Base-by-base conservation (phyloP, 2,329 filamentous ascomycete species). In the Cercospora berteroae region DNA sequence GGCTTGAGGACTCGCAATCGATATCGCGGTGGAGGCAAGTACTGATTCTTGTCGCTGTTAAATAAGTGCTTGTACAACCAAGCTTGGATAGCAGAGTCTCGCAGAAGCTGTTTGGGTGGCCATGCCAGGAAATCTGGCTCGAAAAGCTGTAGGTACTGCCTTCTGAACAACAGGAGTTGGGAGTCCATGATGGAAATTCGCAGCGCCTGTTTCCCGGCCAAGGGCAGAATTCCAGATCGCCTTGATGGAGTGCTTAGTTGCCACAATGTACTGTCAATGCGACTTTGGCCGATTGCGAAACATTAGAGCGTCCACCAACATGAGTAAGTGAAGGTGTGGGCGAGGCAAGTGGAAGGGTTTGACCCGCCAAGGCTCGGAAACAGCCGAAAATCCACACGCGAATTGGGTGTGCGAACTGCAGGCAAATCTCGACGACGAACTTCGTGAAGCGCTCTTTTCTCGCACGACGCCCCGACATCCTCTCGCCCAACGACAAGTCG, bases 141-240 rank as follows among this genome's bases (percentile, higher is more conserved):
- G 50, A 89, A 88, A 2, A 94, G 82, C 77, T 97, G 93, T 36
- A 94, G 85, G 76, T 92, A 96, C 77, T 97, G 93, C 69, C 86
- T 85, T 71, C 87, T 89, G 76, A 93, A 88, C 75, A 72, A 76
- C 72, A 73, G 80, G 70, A 78, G 73, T 66, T 78, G 72, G 5
- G 73, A 69, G 65, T 78, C 75, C 75, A 78, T 78, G 4, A 16
- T 16, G 23, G 23, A 55, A 8, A 3, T 42, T 42, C 5, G 16
- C 16, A n/a, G 36, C 36, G 36, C 36, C 36, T 42, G 6, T n/a
- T n/a, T 39, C 2, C 36, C 36, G 16, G 6, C 16, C 36, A 42
- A 42, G 36, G 6, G 36, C 36, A 42, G 8, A 42, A 5, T 7
- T 7, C 6, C 33, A 42, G 36, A n/a, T 8, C 16, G 36, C 36